phyloP scores from a whole-genome alignment of 2,329 filamentous ascomycete species.

The Sporothrix variecibatus region DNA sequence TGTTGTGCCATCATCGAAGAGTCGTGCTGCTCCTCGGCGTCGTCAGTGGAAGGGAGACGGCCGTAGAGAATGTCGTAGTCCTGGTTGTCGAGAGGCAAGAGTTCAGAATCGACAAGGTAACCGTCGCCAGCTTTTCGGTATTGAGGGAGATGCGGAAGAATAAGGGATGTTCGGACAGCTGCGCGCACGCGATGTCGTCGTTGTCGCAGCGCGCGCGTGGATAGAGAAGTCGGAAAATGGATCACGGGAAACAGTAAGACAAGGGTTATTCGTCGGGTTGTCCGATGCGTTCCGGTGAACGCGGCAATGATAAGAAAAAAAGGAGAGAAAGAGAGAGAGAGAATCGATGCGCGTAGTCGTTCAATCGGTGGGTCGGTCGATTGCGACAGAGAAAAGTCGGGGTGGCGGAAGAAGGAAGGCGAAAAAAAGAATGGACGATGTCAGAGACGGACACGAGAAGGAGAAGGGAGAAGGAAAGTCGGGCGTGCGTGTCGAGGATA shows the following conservation, averaged over 20 bases:
- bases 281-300: not conserved
- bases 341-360: not conserved
- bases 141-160: slow-evolving; percentile 30
- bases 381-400: not conserved
- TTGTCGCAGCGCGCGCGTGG: not conserved
- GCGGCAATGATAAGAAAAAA: too few relatives aligned
- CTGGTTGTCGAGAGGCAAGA: slow-evolving; percentile 59
- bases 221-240: not conserved
- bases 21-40: slow-evolving; percentile 56
- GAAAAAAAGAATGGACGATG: not conserved
- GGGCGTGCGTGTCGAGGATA: not conserved
- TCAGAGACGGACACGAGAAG: not conserved
- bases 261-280: not conserved
- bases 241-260: not conserved
- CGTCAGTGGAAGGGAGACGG: slow-evolving; percentile 42
- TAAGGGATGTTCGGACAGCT: slow-evolving; percentile 13
- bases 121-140: slow-evolving; percentile 54
- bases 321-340: not conserved
- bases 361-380: not conserved
- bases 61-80: slow-evolving; percentile 59
- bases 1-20: slow-evolving; percentile 71
- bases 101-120: slow-evolving; percentile 56
- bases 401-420: not conserved
- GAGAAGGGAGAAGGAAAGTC: not conserved
- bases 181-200: slow-evolving; percentile 23